These are phyloP conservation scores for Plenodomus lindquistii DNA, from an alignment of 2,329 filamentous ascomycete species.

Conservation along the genomic window DNA sequence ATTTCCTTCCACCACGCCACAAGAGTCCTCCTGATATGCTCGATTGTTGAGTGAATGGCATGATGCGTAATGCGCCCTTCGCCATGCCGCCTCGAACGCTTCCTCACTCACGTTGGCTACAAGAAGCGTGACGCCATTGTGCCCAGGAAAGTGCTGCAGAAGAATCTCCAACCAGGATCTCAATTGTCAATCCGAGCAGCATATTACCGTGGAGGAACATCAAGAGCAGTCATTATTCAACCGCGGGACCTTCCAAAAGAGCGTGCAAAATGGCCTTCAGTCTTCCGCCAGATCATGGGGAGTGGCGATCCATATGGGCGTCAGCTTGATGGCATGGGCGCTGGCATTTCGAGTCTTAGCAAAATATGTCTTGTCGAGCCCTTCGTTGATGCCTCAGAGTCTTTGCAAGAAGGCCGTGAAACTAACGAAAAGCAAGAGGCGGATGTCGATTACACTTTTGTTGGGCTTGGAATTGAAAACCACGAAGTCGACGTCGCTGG, in stretches of 20 bases:
- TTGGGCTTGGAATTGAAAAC: conserved; percentile 67
- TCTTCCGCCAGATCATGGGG: conserved; percentile 64
- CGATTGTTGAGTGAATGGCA: conserved; percentile 3
- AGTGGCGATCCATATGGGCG: conserved; percentile 68
- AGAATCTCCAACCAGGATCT: neutral
- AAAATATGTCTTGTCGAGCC: conserved; percentile 70
- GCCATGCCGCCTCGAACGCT: conserved; percentile 17
- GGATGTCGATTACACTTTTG: conserved; percentile 73
- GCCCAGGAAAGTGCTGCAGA: neutral
- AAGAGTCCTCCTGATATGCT: neutral
- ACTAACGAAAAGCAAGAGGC: conserved; percentile 7
- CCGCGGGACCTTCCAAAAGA: conserved; percentile 56
- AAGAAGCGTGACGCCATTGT: neutral
- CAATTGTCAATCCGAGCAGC: conserved; percentile 48
- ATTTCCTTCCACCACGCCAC: neutral
- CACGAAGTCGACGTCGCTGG: conserved; percentile 66
- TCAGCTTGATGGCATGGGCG: conserved; percentile 73
- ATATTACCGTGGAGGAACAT: conserved; percentile 72
- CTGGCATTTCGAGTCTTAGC: conserved; percentile 68
- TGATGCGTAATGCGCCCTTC: conserved; percentile 30
- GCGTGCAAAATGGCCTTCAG: conserved; percentile 52
- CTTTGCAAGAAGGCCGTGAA: neutral
- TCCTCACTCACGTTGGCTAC: conserved; percentile 8
- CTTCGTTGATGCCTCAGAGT: conserved; percentile 3
- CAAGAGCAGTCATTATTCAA: conserved; percentile 66